Evolutionary conservation across 225 moss, liverwort and hornwort genomes (phyloP).

Genomic region (Pleurozium schreberi): DNA sequence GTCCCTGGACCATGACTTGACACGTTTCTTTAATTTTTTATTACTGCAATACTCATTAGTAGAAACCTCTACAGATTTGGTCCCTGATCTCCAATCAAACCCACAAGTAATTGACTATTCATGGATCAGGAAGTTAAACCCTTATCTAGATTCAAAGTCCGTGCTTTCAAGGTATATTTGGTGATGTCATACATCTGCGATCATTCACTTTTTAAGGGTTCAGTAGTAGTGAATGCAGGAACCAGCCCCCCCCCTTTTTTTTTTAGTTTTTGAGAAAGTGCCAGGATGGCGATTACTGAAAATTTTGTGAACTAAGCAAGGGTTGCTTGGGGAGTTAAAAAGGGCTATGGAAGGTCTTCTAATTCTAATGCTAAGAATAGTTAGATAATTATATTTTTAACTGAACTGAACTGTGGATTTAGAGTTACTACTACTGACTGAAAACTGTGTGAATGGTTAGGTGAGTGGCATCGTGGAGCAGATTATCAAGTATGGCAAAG

Average conservation of each 20-base stretch:
- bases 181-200: background rate
- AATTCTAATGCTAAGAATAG: background rate
- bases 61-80: background rate
- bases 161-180: background rate
- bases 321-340: background rate
- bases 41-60: background rate
- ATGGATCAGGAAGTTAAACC: no score
- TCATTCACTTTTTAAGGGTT: background rate
- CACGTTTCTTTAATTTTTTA: no score
- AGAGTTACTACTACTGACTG: background rate
- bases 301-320: no score
- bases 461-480: constrained; percentile 96
- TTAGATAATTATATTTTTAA: background rate
- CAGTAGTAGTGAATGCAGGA: background rate
- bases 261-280: no score
- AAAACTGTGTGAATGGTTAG: constrained; percentile 8
- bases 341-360: background rate
- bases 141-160: background rate
- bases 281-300: no score
- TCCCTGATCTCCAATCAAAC: no score
- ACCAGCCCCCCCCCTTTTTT: no score
- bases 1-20: background rate
- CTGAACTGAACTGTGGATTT: background rate
- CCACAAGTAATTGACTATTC: background rate
- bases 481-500: constrained; percentile 90